Evolutionary conservation across 768 basidiomycete species (phyloP), one percentile per base, ranked within the genome.

Genomic region (Phaffia tasmanica): DNA sequence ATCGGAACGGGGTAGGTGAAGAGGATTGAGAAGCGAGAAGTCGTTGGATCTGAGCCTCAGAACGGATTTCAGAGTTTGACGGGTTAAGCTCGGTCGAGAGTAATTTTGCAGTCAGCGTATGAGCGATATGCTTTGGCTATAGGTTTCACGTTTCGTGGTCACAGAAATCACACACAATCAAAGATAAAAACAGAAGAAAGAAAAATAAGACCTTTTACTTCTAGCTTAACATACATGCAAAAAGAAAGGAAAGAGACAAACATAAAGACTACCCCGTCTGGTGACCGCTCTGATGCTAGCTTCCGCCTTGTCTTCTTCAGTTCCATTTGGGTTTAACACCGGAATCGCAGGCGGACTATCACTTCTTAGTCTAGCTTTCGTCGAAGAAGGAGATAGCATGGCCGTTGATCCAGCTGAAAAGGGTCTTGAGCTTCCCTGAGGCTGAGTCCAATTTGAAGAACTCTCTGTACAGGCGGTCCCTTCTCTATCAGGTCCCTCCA

Each of bases 21-120:
- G 53, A 63, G 19, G 53, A 56, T 50, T 55, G 53, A 2, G 63
- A 21, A 11, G 42, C 53, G 15, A 63, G 63, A 27, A 63, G 63
- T 6, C 63, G 51, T 47, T 55, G 53, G 1, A 63, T 56, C 53
- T 63, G 63, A 4, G 63, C 63, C 23, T 63, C 63, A 27, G 32
- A 42, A 51, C 23, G 7, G 53, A 63, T 63, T 55, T 63, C 63
- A 46, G 16, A 46, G 5, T 9, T 15, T 21, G n/a, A 35, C 21
- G 51, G 51, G 27, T 63, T 55, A 23, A 57, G 56, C 56, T 57
- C 56, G 25, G 48, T 50, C 48, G 14, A 30, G 32, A 63, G 63
- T 47, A 53, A n/a, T 11, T 19, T 21, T 14, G 63, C 63, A 11
- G 50, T 63, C n/a, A 29, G 29, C 2, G 32, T 30, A 9, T 63